phyloP scores from a whole-genome alignment of 163 green algal genomes.

The Volvox carteri region DNA sequence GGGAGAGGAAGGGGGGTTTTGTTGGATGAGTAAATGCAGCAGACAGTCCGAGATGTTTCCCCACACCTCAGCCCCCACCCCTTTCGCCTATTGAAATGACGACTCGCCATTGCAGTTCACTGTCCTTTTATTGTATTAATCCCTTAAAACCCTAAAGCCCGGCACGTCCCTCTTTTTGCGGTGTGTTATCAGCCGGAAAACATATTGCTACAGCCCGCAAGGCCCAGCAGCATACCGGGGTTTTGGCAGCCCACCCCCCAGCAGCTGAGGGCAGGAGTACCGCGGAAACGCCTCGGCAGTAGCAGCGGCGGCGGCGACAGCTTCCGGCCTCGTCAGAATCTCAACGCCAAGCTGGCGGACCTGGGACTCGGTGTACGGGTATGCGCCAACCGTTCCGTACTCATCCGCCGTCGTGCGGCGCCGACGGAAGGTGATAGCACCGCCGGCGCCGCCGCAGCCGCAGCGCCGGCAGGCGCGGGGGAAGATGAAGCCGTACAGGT shows the following conservation, averaged over 20 bases:
- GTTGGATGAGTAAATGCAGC: no score
- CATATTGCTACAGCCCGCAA: conserved; percentile 4
- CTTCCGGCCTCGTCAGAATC: neutral
- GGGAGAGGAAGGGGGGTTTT: no score
- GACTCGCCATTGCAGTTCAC: no score
- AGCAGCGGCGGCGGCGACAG: conserved; percentile 1
- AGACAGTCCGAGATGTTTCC: no score
- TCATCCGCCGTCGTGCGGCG: conserved; percentile 22
- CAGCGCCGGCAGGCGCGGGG: neutral
- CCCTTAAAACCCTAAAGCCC: no score
- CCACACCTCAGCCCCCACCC: no score
- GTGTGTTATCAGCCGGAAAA: conserved; percentile 49
- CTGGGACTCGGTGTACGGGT: conserved; percentile 39
- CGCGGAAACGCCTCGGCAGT: neutral
- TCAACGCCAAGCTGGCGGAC: conserved; percentile 49
- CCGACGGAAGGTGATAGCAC: neutral
- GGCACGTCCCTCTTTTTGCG: no score
- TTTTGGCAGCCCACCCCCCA: neutral
- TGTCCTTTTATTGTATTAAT: no score
- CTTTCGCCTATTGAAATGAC: no score
- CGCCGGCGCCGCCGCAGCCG: neutral
- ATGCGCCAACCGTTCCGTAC: neutral
- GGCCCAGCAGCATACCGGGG: neutral
- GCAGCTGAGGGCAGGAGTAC: neutral
- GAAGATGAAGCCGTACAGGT: neutral